Evolutionary conservation across 2,329 filamentous ascomycete genomes (phyloP).

Genomic region (Cladosporium sp.): DNA sequence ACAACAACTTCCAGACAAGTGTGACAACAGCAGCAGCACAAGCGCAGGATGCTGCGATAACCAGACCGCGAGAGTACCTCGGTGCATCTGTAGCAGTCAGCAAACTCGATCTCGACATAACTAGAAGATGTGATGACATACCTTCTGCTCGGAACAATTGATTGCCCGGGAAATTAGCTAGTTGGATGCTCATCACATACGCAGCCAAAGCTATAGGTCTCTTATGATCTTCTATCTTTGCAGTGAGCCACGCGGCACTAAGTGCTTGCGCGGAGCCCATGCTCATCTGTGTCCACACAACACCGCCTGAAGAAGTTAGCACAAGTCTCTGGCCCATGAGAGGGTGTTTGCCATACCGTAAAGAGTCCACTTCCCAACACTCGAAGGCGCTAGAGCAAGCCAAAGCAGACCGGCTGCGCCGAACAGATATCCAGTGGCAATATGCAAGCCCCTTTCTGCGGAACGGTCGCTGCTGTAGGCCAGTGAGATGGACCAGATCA

Average conservation of each 20-base stretch:
- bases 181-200: conserved; percentile 4
- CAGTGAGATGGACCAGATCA: neutral
- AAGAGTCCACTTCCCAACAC: neutral
- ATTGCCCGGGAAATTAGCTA: conserved; percentile 1
- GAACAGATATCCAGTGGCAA: neutral
- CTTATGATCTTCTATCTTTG: conserved; percentile 2
- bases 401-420: neutral
- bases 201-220: conserved; percentile 1
- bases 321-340: neutral
- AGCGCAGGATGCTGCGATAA: neutral
- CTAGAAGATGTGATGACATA: neutral
- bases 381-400: neutral
- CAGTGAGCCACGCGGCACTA: neutral
- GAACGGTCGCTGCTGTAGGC: neutral
- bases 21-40: neutral
- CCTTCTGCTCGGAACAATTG: neutral
- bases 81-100: neutral
- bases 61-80: neutral
- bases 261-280: conserved; percentile 3
- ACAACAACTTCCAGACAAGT: neutral
- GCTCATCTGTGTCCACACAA: conserved; percentile 5
- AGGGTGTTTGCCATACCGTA: neutral
- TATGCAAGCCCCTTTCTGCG: neutral
- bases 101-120: neutral
- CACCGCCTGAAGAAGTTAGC: neutral